Conservation (phyloP, 2,329 filamentous ascomycete species). For the Clonostachys solani region DNA sequence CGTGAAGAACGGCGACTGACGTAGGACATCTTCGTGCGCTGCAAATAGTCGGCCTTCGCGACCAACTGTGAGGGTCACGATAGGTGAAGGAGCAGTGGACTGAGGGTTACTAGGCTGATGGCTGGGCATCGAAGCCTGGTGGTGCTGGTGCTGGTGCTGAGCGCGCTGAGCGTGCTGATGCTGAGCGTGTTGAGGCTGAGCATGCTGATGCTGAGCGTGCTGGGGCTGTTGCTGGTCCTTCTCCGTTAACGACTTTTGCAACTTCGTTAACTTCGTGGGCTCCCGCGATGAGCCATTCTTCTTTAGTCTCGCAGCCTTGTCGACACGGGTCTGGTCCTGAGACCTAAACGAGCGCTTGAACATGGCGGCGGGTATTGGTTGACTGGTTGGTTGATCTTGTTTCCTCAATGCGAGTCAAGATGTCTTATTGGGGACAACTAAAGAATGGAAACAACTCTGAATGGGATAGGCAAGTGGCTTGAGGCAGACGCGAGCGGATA, state of each 20-base stretch:
- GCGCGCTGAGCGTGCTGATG: constrained; percentile 3
- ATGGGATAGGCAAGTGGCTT: not conserved
- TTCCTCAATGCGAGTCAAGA: too few species aligned
- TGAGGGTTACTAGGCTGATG: not conserved
- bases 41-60: constrained; percentile 86
- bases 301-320: constrained; percentile 84
- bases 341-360: constrained; percentile 89
- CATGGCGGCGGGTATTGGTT: constrained; percentile 51
- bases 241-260: constrained; percentile 71
- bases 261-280: constrained; percentile 73
- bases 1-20: constrained; percentile 80
- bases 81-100: constrained; percentile 50
- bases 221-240: constrained; percentile 21
- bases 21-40: constrained; percentile 88
- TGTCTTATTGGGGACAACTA: not conserved
- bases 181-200: not conserved
- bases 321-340: constrained; percentile 68
- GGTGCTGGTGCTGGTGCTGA: constrained; percentile 1
- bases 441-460: not conserved
- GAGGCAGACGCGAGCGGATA: too few species aligned
- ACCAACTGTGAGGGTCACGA: constrained; percentile 83
- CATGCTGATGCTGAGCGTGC: not conserved
- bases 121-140: constrained; percentile 2
- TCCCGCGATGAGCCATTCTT: constrained; percentile 56
- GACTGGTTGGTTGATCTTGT: not conserved